These are phyloP conservation scores for Thalassia testudinum DNA, from an alignment of 116 monocot genomes.

Conservation along the genomic window DNA sequence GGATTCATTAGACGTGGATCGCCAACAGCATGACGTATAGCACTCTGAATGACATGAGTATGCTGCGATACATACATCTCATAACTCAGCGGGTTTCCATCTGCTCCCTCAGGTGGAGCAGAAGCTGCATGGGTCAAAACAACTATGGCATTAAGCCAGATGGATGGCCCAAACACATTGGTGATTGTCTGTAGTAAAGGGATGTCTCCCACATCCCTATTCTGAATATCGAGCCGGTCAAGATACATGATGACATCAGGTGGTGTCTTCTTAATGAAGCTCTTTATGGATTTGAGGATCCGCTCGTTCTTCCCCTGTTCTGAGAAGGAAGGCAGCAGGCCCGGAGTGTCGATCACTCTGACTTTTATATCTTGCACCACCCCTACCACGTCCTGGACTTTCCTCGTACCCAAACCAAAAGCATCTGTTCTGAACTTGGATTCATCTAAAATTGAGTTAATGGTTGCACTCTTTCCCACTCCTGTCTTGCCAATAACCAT, in stretches of 20 bases:
- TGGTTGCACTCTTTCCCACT: conserved; percentile 6
- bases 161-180: conserved; percentile 11
- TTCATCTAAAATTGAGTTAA: conserved; percentile 8
- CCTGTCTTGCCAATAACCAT: conserved; percentile 13
- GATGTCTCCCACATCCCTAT: conserved; percentile 13
- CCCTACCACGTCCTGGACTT: neutral
- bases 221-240: conserved; percentile 27
- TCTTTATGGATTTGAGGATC: conserved; percentile 20
- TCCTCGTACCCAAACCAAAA: neutral
- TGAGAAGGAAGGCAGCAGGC: neutral
- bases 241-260: conserved; percentile 33
- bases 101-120: conserved; percentile 15
- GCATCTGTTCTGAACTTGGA: conserved; percentile 1
- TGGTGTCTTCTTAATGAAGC: conserved; percentile 11
- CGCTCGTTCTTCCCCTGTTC: conserved; percentile 11
- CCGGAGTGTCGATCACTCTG: conserved; percentile 10
- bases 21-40: conserved; percentile 13
- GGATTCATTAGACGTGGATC: conserved; percentile 22
- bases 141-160: conserved; percentile 23
- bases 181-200: conserved; percentile 21
- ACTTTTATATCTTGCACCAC: neutral
- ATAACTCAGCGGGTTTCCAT: conserved; percentile 15
- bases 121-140: conserved; percentile 29
- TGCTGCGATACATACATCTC: conserved; percentile 20
- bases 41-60: conserved; percentile 16